Percentiles rank a stretch among this genome's conserved stretches.
These are phyloP conservation scores for Irpex sp. DNA, from an alignment of 1,284 basidiomycete genomes.

Conservation along the genomic window DNA sequence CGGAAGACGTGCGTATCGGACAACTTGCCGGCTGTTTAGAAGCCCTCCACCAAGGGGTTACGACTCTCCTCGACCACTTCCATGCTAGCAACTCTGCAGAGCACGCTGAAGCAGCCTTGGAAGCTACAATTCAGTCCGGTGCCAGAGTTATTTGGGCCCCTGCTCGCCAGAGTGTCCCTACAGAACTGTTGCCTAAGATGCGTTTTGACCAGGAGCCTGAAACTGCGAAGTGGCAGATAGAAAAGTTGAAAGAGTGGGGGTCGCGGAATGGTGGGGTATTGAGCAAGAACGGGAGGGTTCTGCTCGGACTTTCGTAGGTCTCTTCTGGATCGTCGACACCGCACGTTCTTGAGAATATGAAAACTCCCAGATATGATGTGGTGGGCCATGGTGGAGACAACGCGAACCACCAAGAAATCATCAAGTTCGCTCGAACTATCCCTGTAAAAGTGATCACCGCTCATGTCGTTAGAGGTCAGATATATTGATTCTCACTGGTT, in stretches of 20 bases:
- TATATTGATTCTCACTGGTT: background rate
- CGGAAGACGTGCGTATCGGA: slow-evolving; percentile 28
- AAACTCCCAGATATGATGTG: slow-evolving; percentile 20
- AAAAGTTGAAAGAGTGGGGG: slow-evolving; percentile 26
- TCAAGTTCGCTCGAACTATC: slow-evolving; percentile 22
- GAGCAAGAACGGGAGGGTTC: slow-evolving; percentile 28
- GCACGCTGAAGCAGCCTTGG: slow-evolving; percentile 26
- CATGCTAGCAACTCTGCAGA: slow-evolving; percentile 26
- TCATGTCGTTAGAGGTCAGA: slow-evolving; percentile 25
- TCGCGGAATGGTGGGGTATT: slow-evolving; percentile 23
- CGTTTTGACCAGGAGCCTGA: slow-evolving; percentile 25
- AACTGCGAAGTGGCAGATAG: slow-evolving; percentile 26
- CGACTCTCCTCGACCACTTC: slow-evolving; percentile 32
- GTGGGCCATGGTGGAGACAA: slow-evolving; percentile 18
- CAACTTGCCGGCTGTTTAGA: slow-evolving; percentile 31
- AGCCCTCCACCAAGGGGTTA: slow-evolving; percentile 30
- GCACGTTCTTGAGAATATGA: too few relatives aligned
- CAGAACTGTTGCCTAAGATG: slow-evolving; percentile 20
- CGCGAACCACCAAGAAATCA: slow-evolving; percentile 18
- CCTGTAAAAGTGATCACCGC: slow-evolving; percentile 24
- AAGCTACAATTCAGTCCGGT: slow-evolving; percentile 27
- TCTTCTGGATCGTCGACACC: background rate
- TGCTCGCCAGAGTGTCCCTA: slow-evolving; percentile 26
- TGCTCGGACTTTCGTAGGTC: slow-evolving; percentile 28
- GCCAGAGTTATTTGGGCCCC: slow-evolving; percentile 28